Evolutionary conservation across 2,329 filamentous ascomycete species (phyloP), one percentile per base, ranked within the genome.

Genomic region (Aspergillus aculeatus): DNA sequence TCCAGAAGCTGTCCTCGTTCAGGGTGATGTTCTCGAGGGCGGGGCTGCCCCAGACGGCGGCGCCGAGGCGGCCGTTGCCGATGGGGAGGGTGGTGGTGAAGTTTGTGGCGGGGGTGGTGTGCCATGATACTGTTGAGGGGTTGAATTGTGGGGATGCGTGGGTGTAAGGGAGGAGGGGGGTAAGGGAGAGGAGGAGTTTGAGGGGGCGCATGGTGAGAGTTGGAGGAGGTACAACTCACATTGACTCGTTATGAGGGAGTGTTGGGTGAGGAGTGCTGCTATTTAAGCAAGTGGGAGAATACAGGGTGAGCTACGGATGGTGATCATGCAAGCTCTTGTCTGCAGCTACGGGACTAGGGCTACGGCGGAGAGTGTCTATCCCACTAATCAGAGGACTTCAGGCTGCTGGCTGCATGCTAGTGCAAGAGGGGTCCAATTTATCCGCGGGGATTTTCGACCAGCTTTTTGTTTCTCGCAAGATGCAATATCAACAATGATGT

Each of bases 1-100:
- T 61, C 66, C 65, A 68, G 38, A 68, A 60, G 23, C 64, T 62
- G 44, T 66, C 62, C 56, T 68, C 66, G n/a, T 66, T 66, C 21
- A 68, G 19, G 4, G 65, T 64, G 29, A 68, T 9, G 14, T 57
- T 60, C 51, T 68, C 66, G 5, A 50, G 29, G 0, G 51, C 44
- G 1, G 57, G 26, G 26, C 26, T 54, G 3, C 66, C 64, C 41
- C 61, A 67, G n/a, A 67, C 55, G 10, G 60, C 56, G 9, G 59
- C 65, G 4, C 57, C 66, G 3, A 68, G 58, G 14, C 65, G 52
- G 21, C 65, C 65, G 57, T 66, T 66, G 29, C 66, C 65, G 3
- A 68, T 56, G 11, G 66, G 65, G 14, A 65, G 52, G 21, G 61
- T 58, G n/a, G 52, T 50, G 32, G 58, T 61, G 56, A 65, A 69